Conservation (phyloP, 2,329 filamentous ascomycete species). For the Cladosporium phlei region DNA sequence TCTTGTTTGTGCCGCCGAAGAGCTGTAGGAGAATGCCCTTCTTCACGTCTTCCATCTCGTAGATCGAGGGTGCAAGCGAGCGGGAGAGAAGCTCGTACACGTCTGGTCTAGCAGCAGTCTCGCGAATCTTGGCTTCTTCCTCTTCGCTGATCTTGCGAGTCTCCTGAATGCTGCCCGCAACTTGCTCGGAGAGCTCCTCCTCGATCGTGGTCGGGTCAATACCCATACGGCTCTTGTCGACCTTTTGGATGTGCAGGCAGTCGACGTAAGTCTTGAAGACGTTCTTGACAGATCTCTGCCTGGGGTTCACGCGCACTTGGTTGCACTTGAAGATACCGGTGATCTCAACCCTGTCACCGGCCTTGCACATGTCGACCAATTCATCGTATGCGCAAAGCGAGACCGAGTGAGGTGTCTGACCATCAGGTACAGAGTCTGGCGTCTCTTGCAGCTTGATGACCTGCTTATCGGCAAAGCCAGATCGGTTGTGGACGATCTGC, state of each 20-base stretch:
- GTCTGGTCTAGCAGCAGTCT: slow-evolving; percentile 72
- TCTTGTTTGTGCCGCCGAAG: slow-evolving; percentile 97
- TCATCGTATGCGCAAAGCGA: slow-evolving; percentile 96
- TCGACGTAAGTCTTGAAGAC: slow-evolving; percentile 98
- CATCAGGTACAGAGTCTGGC: slow-evolving; percentile 87
- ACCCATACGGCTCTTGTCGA: slow-evolving; percentile 90
- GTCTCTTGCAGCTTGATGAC: slow-evolving; percentile 98
- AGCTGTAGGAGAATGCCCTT: slow-evolving; percentile 95
- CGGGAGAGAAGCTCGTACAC: slow-evolving; percentile 89
- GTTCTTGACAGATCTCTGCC: slow-evolving; percentile 86
- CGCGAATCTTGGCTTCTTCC: slow-evolving; percentile 83
- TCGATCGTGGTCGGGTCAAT: slow-evolving; percentile 86
- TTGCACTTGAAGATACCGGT: slow-evolving; percentile 96
- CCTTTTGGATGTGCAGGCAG: slow-evolving; percentile 91
- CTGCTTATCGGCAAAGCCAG: slow-evolving; percentile 92
- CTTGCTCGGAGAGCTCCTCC: slow-evolving; percentile 69
- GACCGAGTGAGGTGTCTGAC: slow-evolving; percentile 95
- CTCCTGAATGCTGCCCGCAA: slow-evolving; percentile 71
- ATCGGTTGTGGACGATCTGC: slow-evolving; percentile 97
- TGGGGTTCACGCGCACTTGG: slow-evolving; percentile 87
- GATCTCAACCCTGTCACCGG: slow-evolving; percentile 90
- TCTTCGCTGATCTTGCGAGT: slow-evolving; percentile 77
- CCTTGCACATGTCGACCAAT: slow-evolving; percentile 94
- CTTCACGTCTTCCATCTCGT: slow-evolving; percentile 98
- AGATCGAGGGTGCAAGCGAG: slow-evolving; percentile 89